Evolutionary conservation across 2,329 filamentous ascomycete genomes (phyloP), one percentile per base, ranked within the genome.

Genomic region (Microdochium paspali): DNA sequence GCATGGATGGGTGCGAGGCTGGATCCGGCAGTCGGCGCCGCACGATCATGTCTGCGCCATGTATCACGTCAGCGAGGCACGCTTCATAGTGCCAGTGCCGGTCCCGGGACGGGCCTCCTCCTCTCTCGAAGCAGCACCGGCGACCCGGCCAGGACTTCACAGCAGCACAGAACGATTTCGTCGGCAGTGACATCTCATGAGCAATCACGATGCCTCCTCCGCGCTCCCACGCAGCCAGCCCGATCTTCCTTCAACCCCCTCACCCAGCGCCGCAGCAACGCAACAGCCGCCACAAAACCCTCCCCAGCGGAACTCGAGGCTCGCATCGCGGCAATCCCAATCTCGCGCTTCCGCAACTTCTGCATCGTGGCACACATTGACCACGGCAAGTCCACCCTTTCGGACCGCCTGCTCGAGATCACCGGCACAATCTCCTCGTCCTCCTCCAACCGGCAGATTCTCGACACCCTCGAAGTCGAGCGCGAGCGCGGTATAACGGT

Each of bases 351-450:
- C 56, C 85, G 93, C 53, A 98, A 98, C 66, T 98, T 98, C 66
- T 98, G 93, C 68, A 97, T 98, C 60, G 91, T 98, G 46, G 93
- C 93, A 10, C 93, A 98, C 65, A 94, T 98, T 62, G 93, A 98
- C 65, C 93, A 98, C 81, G 93, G 93, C 59, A 98, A 98, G 69
- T 95, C 87, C 62, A 98, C 93, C 4, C 81, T 98, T 46, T 91
- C 85, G 55, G 93, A 98, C 61, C 85, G 93, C 2, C 72, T 98
- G 47, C 78, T 98, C 52, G 93, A 98, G 73, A 74, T 94, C 53
- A 98, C 93, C 1, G 91, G 93, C 20, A 97, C 91, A 6, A 97
- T 98, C 53, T 72, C 87, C 56, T 78, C 87, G 0, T 90, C 89
- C 50, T 76, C 72, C 49, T 76, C 77, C 45, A 95, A 96, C 65